Evolutionary conservation across 2,329 filamentous ascomycete genomes (phyloP).

Genomic region (Emmonsiellopsis sp.): DNA sequence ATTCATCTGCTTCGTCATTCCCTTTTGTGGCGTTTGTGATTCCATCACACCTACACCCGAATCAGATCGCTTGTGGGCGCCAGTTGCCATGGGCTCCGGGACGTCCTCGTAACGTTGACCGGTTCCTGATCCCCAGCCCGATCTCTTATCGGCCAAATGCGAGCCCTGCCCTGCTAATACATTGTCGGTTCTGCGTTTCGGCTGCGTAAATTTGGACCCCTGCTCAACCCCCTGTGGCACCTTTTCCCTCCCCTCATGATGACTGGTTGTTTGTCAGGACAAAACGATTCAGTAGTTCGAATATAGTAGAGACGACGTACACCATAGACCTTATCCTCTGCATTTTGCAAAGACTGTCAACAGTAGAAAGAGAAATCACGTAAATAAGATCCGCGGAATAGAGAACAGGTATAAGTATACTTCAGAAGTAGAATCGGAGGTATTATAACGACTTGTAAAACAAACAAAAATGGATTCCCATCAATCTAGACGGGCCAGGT

Average conservation of each 20-base stretch:
- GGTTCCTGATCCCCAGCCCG: conserved; percentile 11
- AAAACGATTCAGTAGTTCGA: neutral
- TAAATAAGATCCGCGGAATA: no score
- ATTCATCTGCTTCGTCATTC: conserved; percentile 22
- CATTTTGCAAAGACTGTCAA: neutral
- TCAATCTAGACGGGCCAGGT: no score
- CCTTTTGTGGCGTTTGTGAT: neutral
- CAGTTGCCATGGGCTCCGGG: neutral
- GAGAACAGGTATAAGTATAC: no score
- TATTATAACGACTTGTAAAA: no score
- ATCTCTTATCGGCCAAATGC: neutral
- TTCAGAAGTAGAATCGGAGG: no score
- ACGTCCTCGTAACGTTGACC: neutral
- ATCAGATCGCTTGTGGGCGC: neutral
- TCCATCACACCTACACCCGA: neutral
- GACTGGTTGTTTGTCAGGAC: neutral
- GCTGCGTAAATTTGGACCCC: neutral
- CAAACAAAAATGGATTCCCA: no score
- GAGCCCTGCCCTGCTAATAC: neutral
- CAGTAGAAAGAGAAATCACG: no score
- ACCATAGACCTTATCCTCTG: neutral
- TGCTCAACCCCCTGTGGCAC: neutral
- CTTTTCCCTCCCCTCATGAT: neutral
- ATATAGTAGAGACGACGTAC: neutral
- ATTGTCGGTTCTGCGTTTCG: neutral